These are phyloP conservation scores for Paraconiothyrium brasiliense DNA, from an alignment of 2,329 filamentous ascomycete species.

Conservation along the genomic window DNA sequence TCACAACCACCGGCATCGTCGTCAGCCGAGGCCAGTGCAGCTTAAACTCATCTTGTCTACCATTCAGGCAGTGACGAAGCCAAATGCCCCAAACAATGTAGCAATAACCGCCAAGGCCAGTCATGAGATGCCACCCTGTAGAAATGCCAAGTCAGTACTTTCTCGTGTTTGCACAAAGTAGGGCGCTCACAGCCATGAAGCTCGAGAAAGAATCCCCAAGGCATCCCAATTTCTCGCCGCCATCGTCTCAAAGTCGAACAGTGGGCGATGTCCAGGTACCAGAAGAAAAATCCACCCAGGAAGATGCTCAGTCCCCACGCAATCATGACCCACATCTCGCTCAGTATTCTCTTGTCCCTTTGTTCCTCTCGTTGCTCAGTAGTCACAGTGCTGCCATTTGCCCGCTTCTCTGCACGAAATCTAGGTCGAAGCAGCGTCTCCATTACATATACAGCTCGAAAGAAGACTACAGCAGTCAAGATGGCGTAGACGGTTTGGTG, in stretches of 20 bases:
- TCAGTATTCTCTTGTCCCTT: conserved; percentile 66
- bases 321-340: conserved; percentile 81
- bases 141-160: not conserved
- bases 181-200: conserved; percentile 76
- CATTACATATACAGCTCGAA: conserved; percentile 82
- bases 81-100: conserved; percentile 87
- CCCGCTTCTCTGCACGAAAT: conserved; percentile 55
- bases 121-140: conserved; percentile 74
- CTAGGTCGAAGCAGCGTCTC: conserved; percentile 70
- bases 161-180: conserved; percentile 9
- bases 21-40: conserved; percentile 73
- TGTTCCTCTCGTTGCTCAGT: conserved; percentile 60
- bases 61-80: conserved; percentile 79
- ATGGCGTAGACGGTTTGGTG: conserved; percentile 82
- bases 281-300: conserved; percentile 77
- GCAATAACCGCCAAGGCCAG: conserved; percentile 82
- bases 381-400: conserved; percentile 38
- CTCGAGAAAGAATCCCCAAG: conserved; percentile 80
- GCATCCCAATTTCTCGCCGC: conserved; percentile 75
- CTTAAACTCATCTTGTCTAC: conserved; percentile 74
- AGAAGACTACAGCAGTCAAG: conserved; percentile 74
- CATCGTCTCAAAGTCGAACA: conserved; percentile 72
- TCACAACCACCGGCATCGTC: conserved; percentile 63
- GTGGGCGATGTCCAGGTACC: conserved; percentile 82
- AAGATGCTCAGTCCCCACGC: conserved; percentile 74